Base-by-base conservation (phyloP, 106 monocot genomes). In the Dendrobium catenatum region DNA sequence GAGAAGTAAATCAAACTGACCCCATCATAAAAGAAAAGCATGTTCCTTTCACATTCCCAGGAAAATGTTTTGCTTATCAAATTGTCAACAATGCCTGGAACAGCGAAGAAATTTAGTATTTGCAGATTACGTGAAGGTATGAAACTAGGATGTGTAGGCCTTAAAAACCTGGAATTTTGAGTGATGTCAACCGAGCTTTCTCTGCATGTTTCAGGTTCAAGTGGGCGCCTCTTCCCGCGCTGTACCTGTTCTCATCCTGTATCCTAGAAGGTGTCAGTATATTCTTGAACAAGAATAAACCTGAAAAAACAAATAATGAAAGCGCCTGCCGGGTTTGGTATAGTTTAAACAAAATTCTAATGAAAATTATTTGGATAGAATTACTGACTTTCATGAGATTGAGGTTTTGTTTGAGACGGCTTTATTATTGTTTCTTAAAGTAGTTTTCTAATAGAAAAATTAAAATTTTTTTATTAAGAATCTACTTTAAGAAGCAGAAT, bases 181-280 rank as follows among this genome's bases (percentile, higher is more conserved):
- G 83, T 27, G 94, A 84, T 27, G 82, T 55, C 33, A 92, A 64
- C 18, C 96, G 87, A 56, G 94, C 96, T 80, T 94, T 97, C 85
- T 97, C 96, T 46, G 96, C 96, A 79, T 88, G 92, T 74, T 94
- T 97, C 37, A 94, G 85, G 68, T 97, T 97, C 73, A 97, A 84
- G 79, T 97, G 96, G 9, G 87, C 88, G 76, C 94, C 94, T 79
- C 90, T 89, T 58, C 92, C 89, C 0, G 90, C 81, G 81, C 77
- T 90, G 49, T 97, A 97, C 76, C 89, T 88, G 73, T 88, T 97
- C 8, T 86, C 83, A 78, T 97, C 96, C 96, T 94, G 85, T 49
- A 18, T 22, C 4, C 47, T 48, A 22, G 9, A 76, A 48, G 26
- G 76, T 41, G 1, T 76, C 76, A 76, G 76, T 18, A 19, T 49